Evolutionary conservation across 306 rosid species (phyloP), one percentile per base, ranked within the genome.

Genomic region (Pachyrhizus erosus): DNA sequence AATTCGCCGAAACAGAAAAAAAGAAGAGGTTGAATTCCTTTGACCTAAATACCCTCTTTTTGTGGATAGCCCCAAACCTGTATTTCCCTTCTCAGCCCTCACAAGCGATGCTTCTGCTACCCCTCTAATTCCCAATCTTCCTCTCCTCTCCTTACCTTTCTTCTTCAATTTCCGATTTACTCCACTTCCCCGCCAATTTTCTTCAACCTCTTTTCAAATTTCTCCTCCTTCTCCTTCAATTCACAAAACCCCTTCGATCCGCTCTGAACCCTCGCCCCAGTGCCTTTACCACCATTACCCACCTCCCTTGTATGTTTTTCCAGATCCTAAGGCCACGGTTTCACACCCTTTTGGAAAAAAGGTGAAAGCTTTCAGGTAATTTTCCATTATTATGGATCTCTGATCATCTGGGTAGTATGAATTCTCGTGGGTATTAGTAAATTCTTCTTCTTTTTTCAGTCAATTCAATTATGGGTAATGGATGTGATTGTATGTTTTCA

Each of bases 21-120:
- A 54, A 24, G 48, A 15, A 70, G 70, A 74, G 80, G 64, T 57
- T 73, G 77, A 62, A 51, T 24, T 65, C 51, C 60, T 89, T 77
- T 91, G 97, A 91, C 97, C 91, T 89, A 94, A 93, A 94, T 94
- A 80, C 98, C 98, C 98, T 81, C 85, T 86, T 81, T 87, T 72
- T 34, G 75, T 66, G 78, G 82, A n/a, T 54, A 78, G 83, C 91
- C 73, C 83, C 79, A 37, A 75, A 76, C 83, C 95, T 85, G 91
- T 82, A 91, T 84, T 94, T 91, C 97, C 97, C 61, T 87, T 94
- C 87, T 83, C 89, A 92, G 75, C 97, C 97, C 93, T 94, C 78
- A 72, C 77, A 83, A 69, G 31, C 77, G 75, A 77, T 90, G 78
- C 88, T 87, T 84, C 90, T 84, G 74, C 84, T 89, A 92, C 98